Percentiles rank a stretch among this genome's conserved stretches.
Conservation (phyloP, 129 eudicot species). For the Artemisia argyi region DNA sequence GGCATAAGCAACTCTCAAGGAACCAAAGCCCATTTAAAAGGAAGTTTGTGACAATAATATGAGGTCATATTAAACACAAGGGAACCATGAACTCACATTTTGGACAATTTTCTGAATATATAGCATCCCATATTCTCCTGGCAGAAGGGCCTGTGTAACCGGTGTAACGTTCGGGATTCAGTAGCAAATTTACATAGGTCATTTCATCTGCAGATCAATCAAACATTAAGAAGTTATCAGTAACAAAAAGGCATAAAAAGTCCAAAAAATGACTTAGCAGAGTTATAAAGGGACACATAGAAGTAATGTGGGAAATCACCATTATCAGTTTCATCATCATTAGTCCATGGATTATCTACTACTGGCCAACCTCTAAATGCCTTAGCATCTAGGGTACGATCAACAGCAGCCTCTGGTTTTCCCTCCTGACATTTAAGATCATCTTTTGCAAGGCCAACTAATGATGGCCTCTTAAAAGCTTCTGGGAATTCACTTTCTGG, state of each 20-base stretch:
- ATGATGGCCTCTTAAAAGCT: conserved; percentile 52
- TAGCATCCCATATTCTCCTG: conserved; percentile 97
- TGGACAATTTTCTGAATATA: conserved; percentile 95
- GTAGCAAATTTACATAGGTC: conserved; percentile 87
- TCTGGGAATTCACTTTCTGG: conserved; percentile 93
- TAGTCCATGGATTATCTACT: conserved; percentile 96
- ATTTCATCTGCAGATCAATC: conserved; percentile 67
- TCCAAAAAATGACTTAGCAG: conserved; percentile 4
- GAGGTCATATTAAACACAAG: background rate
- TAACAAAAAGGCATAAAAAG: conserved; percentile 10
- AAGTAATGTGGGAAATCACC: conserved; percentile 36
- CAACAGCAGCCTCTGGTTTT: conserved; percentile 88
- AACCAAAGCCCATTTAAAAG: background rate
- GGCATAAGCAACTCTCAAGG: conserved; percentile 1
- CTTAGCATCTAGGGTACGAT: conserved; percentile 81
- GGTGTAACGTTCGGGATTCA: conserved; percentile 95
- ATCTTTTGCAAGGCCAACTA: conserved; percentile 55
- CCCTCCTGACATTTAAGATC: conserved; percentile 93
- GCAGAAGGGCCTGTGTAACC: conserved; percentile 98
- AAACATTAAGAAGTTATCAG: conserved; percentile 4
- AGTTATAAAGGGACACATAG: background rate
- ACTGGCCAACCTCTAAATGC: conserved; percentile 88
- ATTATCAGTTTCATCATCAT: conserved; percentile 94
- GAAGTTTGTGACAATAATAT: background rate
- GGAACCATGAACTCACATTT: conserved; percentile 60